These are phyloP conservation scores for Stagonosporopsis cucurbitacearum DNA, from an alignment of 2,329 filamentous ascomycete genomes.

Conservation along the genomic window DNA sequence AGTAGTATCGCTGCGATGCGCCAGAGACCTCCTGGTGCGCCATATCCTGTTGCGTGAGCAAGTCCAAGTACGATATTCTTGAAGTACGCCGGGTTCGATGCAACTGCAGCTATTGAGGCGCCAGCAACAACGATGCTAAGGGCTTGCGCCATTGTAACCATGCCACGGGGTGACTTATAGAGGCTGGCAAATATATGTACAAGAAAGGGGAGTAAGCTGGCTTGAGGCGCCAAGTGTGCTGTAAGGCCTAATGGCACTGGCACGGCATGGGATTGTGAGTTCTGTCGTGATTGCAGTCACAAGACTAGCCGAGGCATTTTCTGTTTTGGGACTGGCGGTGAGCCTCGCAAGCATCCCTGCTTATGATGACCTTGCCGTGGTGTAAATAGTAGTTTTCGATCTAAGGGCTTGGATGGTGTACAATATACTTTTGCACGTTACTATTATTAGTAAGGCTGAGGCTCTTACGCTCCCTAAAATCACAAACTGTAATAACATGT, in stretches of 20 bases:
- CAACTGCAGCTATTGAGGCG: conserved; percentile 20
- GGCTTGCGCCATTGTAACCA: conserved; percentile 28
- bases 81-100: conserved; percentile 6
- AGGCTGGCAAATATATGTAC: neutral
- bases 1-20: conserved; percentile 43
- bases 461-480: neutral
- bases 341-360: conserved; percentile 9
- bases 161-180: neutral
- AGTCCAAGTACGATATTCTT: conserved; percentile 9
- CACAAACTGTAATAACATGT: neutral
- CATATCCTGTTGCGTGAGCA: conserved; percentile 30
- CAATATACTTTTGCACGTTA: neutral
- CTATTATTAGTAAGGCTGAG: neutral
- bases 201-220: neutral
- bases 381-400: neutral
- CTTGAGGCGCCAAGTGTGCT: neutral
- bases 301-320: conserved; percentile 8
- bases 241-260: neutral
- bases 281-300: neutral
- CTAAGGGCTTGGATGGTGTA: neutral
- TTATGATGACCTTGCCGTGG: neutral
- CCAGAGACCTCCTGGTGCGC: conserved; percentile 45
- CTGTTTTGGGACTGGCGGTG: neutral
- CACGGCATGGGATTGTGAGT: neutral
- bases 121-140: conserved; percentile 29